These are phyloP conservation scores for Heliamphora ciliata DNA, from an alignment of 179 eudicot species.

Conservation along the genomic window DNA sequence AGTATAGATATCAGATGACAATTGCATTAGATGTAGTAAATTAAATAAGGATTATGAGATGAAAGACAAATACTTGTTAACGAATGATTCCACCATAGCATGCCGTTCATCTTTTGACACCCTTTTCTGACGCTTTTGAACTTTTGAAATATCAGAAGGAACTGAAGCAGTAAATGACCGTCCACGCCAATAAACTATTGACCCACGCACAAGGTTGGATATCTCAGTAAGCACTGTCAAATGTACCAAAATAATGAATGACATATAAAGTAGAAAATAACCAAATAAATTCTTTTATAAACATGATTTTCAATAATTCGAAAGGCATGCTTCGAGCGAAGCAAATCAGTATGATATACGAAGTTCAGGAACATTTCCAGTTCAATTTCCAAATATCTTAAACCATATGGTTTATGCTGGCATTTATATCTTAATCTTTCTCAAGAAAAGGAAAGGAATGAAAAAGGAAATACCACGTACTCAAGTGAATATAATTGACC, in stretches of 20 bases:
- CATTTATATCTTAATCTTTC: neutral
- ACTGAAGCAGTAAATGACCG: slow-evolving; percentile 17
- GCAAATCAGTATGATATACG: neutral
- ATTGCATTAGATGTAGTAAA: neutral
- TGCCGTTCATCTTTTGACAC: slow-evolving; percentile 17
- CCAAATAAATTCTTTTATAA: neutral
- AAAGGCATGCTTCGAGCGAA: neutral
- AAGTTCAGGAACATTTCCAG: neutral
- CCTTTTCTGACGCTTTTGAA: slow-evolving; percentile 8
- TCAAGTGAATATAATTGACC: neutral
- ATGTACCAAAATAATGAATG: too few relatives aligned
- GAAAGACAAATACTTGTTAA: slow-evolving; percentile 9
- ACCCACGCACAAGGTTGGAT: neutral
- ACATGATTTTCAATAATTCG: neutral
- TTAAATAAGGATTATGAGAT: neutral
- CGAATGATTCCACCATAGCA: slow-evolving; percentile 15
- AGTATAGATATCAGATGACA: neutral
- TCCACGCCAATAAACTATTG: slow-evolving; percentile 12
- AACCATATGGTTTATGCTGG: neutral
- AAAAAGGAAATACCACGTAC: neutral
- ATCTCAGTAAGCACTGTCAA: slow-evolving; percentile 10
- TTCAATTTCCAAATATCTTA: neutral
- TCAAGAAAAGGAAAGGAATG: neutral
- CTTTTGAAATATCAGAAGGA: slow-evolving; percentile 10
- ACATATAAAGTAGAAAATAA: neutral